phyloP scores from a whole-genome alignment of 192 early-diverging fungal species.

The Globomyces pollinis-pini region DNA sequence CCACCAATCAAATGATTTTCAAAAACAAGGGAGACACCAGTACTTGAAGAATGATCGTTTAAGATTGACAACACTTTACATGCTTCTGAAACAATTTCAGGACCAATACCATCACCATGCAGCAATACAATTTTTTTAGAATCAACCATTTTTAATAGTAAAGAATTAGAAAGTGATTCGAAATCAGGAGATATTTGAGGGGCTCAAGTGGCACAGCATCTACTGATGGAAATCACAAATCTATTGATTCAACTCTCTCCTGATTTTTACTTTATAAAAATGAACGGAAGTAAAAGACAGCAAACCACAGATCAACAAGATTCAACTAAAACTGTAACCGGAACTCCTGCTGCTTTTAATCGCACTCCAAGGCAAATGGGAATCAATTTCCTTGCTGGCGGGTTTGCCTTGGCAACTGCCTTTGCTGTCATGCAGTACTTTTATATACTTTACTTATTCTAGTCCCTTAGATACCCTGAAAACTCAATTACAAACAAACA shows the following conservation, averaged over 20 bases:
- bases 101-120: slow-evolving; percentile 93
- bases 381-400: slow-evolving; percentile 2
- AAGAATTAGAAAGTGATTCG: not conserved
- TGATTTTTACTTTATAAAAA: not conserved
- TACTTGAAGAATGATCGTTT: not conserved
- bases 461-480: slow-evolving; percentile 70
- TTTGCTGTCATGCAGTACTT: slow-evolving; percentile 73
- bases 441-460: too few species aligned
- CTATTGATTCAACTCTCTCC: not conserved
- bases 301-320: not conserved
- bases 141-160: not conserved
- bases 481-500: slow-evolving; percentile 57
- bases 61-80: slow-evolving; percentile 81
- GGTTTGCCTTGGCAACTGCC: slow-evolving; percentile 42
- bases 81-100: slow-evolving; percentile 89
- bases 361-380: too few species aligned
- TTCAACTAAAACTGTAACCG: too few species aligned
- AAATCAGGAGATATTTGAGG: not conserved
- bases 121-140: slow-evolving; percentile 60
- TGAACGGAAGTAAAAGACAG: slow-evolving; percentile 1
- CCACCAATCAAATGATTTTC: slow-evolving; percentile 81
- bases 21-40: slow-evolving; percentile 61
- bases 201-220: not conserved
- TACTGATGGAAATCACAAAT: not conserved
- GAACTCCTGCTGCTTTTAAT: too few species aligned